Evolutionary conservation across 129 eudicot species (phyloP).

Genomic region (Centrapalus pauciflorus): DNA sequence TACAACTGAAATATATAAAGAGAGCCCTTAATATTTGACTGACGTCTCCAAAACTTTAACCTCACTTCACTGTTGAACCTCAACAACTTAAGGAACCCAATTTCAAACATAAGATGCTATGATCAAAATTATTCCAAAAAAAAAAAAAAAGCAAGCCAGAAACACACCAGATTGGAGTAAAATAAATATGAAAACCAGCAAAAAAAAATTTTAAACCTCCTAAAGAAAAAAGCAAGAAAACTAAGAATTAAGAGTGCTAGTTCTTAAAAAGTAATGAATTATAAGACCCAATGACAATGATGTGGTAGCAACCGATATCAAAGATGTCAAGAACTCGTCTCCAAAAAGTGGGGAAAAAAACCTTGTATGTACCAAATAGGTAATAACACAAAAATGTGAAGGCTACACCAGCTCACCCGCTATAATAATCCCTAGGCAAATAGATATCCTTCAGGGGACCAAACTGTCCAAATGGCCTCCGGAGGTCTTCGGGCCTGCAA

Average conservation of each 20-base stretch:
- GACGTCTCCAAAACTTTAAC: slow-evolving; percentile 65
- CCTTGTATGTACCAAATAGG: neutral
- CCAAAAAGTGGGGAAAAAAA: neutral
- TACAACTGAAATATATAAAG: slow-evolving; percentile 56
- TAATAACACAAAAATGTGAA: neutral
- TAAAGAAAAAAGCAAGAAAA: neutral
- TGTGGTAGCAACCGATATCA: no score
- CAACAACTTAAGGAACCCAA: slow-evolving; percentile 49
- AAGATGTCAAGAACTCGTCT: neutral
- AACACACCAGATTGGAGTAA: neutral
- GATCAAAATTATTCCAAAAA: neutral
- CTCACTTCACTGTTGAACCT: slow-evolving; percentile 73
- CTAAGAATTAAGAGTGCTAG: neutral
- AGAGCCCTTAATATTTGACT: slow-evolving; percentile 54
- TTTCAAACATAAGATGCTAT: slow-evolving; percentile 18
- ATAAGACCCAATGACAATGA: neutral
- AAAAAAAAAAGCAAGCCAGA: neutral
- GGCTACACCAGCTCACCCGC: slow-evolving; percentile 66
- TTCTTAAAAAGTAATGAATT: neutral
- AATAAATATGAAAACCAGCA: neutral
- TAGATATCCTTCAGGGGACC: slow-evolving; percentile 87
- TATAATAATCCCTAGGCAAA: slow-evolving; percentile 93
- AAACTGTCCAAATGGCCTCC: slow-evolving; percentile 90
- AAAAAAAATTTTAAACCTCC: neutral
- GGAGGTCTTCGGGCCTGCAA: slow-evolving; percentile 88